Evolutionary conservation across 345 rosid genomes (phyloP), one percentile per base, ranked within the genome.

Genomic region (Kandelia obovata): DNA sequence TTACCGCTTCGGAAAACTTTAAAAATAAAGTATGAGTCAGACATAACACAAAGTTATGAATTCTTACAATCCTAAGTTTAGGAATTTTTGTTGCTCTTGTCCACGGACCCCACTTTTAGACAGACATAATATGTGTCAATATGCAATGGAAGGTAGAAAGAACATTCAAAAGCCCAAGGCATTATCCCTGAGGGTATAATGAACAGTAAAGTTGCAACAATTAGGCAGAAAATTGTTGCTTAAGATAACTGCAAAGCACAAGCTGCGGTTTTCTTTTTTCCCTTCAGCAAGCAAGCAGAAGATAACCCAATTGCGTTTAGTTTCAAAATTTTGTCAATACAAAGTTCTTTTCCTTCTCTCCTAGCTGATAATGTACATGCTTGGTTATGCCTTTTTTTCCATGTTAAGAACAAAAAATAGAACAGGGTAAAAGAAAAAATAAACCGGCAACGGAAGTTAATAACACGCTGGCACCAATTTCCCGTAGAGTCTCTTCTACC

Each of bases 311-410:
- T 28, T 64, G 61, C 59, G 59, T 47, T 61, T 43, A 63, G 68
- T 65, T 68, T 61, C 78, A 81, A 79, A 81, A 74, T 65, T 75
- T 70, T 37, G 53, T 73, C 58, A 78, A 78, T 69, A 61, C 69
- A 60, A 69, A 53, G 61, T 60, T 66, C 76, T 64, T 62, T 59
- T 68, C 71, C 52, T 55, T 65, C 76, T 70, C 75, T 73, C 65
- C 74, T 67, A 49, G 73, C 65, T 62, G 56, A 73, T 69, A 71
- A 78, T 83, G 76, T 81, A 77, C 83, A 79, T 61, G 58, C 71
- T 65, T 64, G 39, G 51, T 70, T 30, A 31, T 70, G 49, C 31
- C 57, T 70, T 71, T 31, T 59, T 47, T 67, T 67, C 76, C 76
- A 49, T 65, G 70, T 57, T 70, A 61, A 68, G 35, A 52, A 43